phyloP scores from a whole-genome alignment of 768 basidiomycete species.

The Hortiboletus campestris region DNA sequence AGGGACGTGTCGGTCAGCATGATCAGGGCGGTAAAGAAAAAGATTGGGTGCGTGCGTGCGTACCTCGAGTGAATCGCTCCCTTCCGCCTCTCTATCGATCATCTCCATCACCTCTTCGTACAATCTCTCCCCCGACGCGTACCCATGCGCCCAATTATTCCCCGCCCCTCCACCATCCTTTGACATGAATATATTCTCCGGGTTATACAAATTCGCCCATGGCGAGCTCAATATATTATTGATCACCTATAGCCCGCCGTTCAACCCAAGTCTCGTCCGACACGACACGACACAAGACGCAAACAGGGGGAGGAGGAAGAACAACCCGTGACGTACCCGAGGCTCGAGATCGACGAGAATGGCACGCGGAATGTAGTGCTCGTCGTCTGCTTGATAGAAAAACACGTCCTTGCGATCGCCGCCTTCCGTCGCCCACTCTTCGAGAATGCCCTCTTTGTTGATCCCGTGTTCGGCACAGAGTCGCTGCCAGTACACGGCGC shows the following conservation, averaged over 20 bases:
- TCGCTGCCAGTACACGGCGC: slow-evolving; percentile 97
- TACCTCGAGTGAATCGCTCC: slow-evolving; percentile 96
- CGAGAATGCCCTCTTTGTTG: slow-evolving; percentile 90
- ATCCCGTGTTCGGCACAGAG: slow-evolving; percentile 99
- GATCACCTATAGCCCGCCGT: slow-evolving; percentile 66
- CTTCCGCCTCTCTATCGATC: slow-evolving; percentile 97
- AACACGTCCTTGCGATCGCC: slow-evolving; percentile 99
- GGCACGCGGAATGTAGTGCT: slow-evolving; percentile 96
- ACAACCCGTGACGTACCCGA: slow-evolving; percentile 55
- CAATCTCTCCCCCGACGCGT: slow-evolving; percentile 82
- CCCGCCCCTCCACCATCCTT: slow-evolving; percentile 99
- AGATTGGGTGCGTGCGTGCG: not conserved
- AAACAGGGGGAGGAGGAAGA: no score
- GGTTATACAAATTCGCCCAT: slow-evolving; percentile 87
- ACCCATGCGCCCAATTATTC: slow-evolving; percentile 98
- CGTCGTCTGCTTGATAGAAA: slow-evolving; percentile 99
- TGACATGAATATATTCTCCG: slow-evolving; percentile 94
- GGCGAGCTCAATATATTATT: slow-evolving; percentile 89
- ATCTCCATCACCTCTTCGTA: slow-evolving; percentile 99
- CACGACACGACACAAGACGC: not conserved
- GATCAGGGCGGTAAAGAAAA: not conserved
- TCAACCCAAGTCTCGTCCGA: not conserved
- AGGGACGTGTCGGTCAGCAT: not conserved
- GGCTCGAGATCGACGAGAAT: slow-evolving; percentile 97
- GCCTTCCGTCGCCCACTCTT: slow-evolving; percentile 95